Conservation (phyloP, 2,329 filamentous ascomycete genomes). For the Arthrobotrys sphaeroides region DNA sequence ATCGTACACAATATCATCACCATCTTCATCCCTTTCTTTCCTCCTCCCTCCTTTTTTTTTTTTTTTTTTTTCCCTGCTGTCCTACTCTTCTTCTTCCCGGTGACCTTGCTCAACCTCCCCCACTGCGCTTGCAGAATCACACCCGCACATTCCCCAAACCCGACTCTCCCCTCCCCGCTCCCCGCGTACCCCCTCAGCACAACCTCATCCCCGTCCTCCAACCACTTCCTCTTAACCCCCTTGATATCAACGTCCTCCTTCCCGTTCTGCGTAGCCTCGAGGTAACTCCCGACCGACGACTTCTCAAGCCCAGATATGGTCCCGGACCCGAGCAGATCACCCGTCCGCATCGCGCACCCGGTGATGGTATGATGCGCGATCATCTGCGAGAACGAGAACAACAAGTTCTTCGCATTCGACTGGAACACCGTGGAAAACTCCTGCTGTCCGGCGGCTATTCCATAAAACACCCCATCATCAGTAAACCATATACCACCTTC, state of each 20-base stretch:
- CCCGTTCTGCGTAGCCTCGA: conserved; percentile 77
- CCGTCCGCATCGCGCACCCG: conserved; percentile 77
- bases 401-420: conserved; percentile 68
- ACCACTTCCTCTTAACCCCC: conserved; percentile 69
- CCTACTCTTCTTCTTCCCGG: conserved; percentile 35
- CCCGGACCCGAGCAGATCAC: conserved; percentile 79
- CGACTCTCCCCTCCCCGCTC: conserved; percentile 73
- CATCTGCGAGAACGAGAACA: conserved; percentile 88
- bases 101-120: conserved; percentile 41
- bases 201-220: conserved; percentile 78
- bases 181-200: conserved; percentile 72
- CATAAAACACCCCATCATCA: background rate
- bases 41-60: background rate
- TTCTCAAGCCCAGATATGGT: conserved; percentile 75
- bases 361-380: conserved; percentile 80
- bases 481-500: background rate
- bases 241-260: conserved; percentile 70
- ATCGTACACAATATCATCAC: background rate
- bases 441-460: conserved; percentile 62
- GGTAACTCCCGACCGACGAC: conserved; percentile 72
- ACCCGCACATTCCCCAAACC: conserved; percentile 78
- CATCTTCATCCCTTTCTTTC: background rate
- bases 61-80: no score
- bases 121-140: conserved; percentile 66
- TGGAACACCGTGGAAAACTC: conserved; percentile 28